phyloP scores from a whole-genome alignment of 805 yeast species.

The Aciculoconidium aculeatum region DNA sequence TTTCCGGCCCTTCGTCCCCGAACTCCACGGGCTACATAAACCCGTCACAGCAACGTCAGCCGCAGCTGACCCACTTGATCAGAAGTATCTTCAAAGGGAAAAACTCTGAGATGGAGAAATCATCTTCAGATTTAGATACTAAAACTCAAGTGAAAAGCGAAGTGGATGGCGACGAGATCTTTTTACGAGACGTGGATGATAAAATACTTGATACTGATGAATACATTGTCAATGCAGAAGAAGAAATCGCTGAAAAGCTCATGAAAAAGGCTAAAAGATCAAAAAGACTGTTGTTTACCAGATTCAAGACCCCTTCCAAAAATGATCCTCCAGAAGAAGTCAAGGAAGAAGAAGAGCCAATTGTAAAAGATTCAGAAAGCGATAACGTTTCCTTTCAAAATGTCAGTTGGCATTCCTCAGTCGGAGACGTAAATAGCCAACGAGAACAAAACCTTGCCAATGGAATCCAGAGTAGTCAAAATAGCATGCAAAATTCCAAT shows the following conservation, averaged over 20 bases:
- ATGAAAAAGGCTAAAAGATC: slow-evolving; percentile 27
- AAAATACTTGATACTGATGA: too few species aligned
- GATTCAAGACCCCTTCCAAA: slow-evolving; percentile 24
- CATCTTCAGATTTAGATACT: too few species aligned
- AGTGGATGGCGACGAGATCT: not conserved
- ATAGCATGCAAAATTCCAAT: slow-evolving; percentile 1
- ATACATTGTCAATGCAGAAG: slow-evolving; percentile 1
- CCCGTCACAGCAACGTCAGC: slow-evolving; percentile 12
- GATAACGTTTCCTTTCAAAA: too few species aligned
- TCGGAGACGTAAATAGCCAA: too few species aligned
- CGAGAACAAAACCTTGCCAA: too few species aligned
- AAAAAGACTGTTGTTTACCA: slow-evolving; percentile 31
- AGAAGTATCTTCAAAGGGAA: slow-evolving; percentile 14
- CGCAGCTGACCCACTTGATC: slow-evolving; percentile 25
- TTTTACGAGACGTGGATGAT: slow-evolving; percentile 1
- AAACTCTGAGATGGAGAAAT: slow-evolving; percentile 1
- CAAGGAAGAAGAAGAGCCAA: slow-evolving; percentile 3
- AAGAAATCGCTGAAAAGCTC: slow-evolving; percentile 4
- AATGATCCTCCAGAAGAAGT: slow-evolving; percentile 12
- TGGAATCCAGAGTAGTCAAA: not conserved
- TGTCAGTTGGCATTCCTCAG: too few species aligned
- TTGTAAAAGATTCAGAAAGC: too few species aligned
- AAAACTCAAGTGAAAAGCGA: too few species aligned
- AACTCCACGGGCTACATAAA: slow-evolving; percentile 6
- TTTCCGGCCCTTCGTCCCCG: slow-evolving; percentile 15